Conservation (phyloP, 257 asterid genomes). For the Capsicum pubescens region DNA sequence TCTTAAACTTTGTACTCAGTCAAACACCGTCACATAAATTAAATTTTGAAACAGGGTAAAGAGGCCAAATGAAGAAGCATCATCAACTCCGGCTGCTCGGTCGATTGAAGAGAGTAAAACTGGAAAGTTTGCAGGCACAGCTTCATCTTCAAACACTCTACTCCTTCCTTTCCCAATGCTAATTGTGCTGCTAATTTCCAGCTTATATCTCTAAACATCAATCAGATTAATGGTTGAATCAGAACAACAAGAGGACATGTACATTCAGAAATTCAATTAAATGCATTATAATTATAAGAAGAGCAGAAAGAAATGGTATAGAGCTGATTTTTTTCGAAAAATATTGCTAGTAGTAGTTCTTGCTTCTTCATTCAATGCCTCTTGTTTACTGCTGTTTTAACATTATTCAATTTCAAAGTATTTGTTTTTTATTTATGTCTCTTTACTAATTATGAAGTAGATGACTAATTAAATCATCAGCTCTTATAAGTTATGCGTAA, state of each 20-base stretch:
- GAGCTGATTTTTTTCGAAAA: too few relatives aligned
- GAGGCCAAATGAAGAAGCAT: slow-evolving; percentile 40
- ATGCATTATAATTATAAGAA: not conserved
- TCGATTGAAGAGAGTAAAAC: slow-evolving; percentile 39
- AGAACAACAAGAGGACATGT: not conserved
- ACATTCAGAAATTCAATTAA: not conserved
- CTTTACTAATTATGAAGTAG: too few relatives aligned
- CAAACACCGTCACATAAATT: not conserved
- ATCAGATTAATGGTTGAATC: not conserved
- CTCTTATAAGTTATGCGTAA: too few relatives aligned
- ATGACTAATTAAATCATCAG: too few relatives aligned
- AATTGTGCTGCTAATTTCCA: slow-evolving; percentile 34
- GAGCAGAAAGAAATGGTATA: not conserved
- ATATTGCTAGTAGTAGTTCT: not conserved
- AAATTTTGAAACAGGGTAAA: slow-evolving; percentile 48
- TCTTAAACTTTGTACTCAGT: not conserved
- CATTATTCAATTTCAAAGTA: too few relatives aligned
- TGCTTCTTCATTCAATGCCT: not conserved
- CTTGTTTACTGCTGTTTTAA: too few relatives aligned
- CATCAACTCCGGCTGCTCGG: slow-evolving; percentile 38
- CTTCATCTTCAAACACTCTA: slow-evolving; percentile 43
- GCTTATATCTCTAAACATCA: slow-evolving; percentile 29
- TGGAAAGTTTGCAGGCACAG: slow-evolving; percentile 31
- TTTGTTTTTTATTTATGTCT: too few relatives aligned
- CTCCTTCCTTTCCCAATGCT: slow-evolving; percentile 40